A percentile compares a stretch with the other conserved stretches of the same genome.
These are phyloP conservation scores for Phytophthora sp. DNA, from an alignment of 352 stramenopile species.

Conservation along the genomic window DNA sequence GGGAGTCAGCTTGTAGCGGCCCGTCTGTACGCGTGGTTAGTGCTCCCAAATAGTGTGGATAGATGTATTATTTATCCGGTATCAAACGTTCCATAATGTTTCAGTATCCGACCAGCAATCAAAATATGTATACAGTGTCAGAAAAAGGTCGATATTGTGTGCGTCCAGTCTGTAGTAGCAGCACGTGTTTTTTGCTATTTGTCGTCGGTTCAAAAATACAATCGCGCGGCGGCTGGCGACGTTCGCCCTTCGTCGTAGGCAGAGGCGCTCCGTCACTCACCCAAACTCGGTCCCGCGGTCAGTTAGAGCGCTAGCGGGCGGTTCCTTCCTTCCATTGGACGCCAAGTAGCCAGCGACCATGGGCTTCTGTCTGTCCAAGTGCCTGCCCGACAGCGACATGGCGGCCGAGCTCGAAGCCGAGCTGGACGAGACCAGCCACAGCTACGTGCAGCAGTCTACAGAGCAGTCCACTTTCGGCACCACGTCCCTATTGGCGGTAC, in stretches of 20 bases:
- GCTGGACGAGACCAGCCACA: slow-evolving; percentile 73
- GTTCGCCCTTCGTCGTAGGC: slow-evolving; percentile 17
- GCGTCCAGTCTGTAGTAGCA: background rate
- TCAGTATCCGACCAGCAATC: background rate
- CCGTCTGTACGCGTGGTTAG: background rate
- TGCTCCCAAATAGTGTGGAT: too few relatives aligned
- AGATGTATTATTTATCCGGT: too few relatives aligned
- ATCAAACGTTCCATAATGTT: too few relatives aligned
- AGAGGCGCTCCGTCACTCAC: slow-evolving; percentile 25
- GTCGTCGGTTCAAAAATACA: slow-evolving; percentile 28
- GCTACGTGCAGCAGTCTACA: slow-evolving; percentile 51
- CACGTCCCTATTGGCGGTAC: slow-evolving; percentile 77
- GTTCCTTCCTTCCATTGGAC: background rate
- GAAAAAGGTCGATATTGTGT: background rate
- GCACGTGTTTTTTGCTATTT: background rate
- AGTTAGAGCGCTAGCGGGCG: slow-evolving; percentile 8
- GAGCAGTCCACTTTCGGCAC: slow-evolving; percentile 70
- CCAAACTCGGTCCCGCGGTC: slow-evolving; percentile 23
- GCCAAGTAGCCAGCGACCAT: slow-evolving; percentile 46
- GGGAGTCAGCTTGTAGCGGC: slow-evolving; percentile 25
- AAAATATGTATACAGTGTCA: background rate
- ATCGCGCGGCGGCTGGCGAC: slow-evolving; percentile 11
- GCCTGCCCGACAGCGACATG: slow-evolving; percentile 85
- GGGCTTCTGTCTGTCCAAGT: slow-evolving; percentile 88
- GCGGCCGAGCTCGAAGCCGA: slow-evolving; percentile 84